Evolutionary conservation across 257 asterid species (phyloP).

Genomic region (Penstemon barbatus): DNA sequence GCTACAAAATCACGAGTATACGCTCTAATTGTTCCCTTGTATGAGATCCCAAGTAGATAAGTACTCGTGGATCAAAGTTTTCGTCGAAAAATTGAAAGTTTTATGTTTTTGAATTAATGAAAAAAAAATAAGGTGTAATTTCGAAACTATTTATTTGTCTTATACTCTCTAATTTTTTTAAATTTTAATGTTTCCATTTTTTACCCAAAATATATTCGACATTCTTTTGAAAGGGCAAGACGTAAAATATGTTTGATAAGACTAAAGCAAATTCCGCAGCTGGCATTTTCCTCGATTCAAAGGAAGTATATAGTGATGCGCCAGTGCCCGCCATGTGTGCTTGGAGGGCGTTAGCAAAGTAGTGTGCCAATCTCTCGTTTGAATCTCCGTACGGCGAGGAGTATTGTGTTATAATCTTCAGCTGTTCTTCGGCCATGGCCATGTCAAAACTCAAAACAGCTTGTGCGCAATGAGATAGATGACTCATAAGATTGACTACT

Average conservation of each 20-base stretch:
- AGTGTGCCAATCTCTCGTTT: constrained; percentile 57
- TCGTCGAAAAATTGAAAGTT: too few relatives aligned
- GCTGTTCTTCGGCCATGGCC: constrained; percentile 26
- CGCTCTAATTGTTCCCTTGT: too few relatives aligned
- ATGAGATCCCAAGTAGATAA: too few relatives aligned
- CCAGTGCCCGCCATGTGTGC: constrained; percentile 63
- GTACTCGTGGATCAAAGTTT: too few relatives aligned
- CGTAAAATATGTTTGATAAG: constrained; percentile 45
- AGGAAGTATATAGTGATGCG: constrained; percentile 37
- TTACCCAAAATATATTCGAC: constrained; percentile 40
- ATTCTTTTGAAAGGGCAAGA: constrained; percentile 59
- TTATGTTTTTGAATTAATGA: too few relatives aligned
- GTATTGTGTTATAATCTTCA: constrained; percentile 41
- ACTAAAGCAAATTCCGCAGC: constrained; percentile 45
- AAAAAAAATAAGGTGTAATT: too few relatives aligned
- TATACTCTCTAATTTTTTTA: too few relatives aligned
- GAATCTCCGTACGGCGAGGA: constrained; percentile 53
- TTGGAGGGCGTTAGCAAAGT: constrained; percentile 58
- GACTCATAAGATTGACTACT: constrained; percentile 40
- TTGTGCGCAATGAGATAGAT: constrained; percentile 55
- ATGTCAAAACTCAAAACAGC: constrained; percentile 42
- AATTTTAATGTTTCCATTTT: too few relatives aligned
- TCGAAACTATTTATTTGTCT: too few relatives aligned
- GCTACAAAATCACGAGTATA: too few relatives aligned
- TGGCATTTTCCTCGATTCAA: constrained; percentile 26